Percentiles rank a stretch among this genome's conserved stretches.
Conservation (phyloP, 73 alveolate species). For the Diophrys sp. region DNA sequence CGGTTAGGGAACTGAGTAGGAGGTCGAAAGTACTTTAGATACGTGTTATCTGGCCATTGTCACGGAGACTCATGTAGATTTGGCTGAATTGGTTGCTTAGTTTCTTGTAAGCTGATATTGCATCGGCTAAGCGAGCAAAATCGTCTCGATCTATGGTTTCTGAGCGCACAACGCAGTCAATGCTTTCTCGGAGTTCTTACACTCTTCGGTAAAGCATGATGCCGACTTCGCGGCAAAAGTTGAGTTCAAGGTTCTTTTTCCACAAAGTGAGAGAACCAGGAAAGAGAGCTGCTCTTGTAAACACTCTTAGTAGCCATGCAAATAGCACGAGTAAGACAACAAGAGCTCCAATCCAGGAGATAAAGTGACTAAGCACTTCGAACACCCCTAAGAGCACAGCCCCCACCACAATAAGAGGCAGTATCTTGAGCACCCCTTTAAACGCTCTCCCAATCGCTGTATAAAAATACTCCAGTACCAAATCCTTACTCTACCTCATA, state of each 20-base stretch:
- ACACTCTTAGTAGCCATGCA: slow-evolving; percentile 4
- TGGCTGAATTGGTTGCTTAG: background rate
- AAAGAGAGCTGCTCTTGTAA: slow-evolving; percentile 24
- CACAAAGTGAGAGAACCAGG: slow-evolving; percentile 51
- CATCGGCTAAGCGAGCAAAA: background rate
- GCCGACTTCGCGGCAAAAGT: slow-evolving; percentile 22
- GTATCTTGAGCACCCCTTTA: background rate
- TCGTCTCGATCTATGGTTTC: background rate
- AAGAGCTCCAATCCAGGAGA: slow-evolving; percentile 10
- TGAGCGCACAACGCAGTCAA: background rate
- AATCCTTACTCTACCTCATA: background rate
- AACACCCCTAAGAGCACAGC: slow-evolving; percentile 2
- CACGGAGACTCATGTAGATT: background rate
- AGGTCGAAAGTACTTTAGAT: background rate
- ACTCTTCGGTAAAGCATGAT: background rate
- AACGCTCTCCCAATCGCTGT: background rate
- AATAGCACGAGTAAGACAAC: background rate
- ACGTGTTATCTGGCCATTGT: background rate
- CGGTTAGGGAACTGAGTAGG: background rate
- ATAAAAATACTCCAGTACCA: background rate
- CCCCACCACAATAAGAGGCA: background rate
- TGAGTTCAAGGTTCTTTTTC: slow-evolving; percentile 22
- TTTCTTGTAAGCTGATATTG: background rate
- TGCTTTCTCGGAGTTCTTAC: background rate
- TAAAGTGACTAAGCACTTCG: background rate